These are phyloP conservation scores for Pugionium dolabratum DNA, from an alignment of 345 rosid genomes.

Conservation along the genomic window DNA sequence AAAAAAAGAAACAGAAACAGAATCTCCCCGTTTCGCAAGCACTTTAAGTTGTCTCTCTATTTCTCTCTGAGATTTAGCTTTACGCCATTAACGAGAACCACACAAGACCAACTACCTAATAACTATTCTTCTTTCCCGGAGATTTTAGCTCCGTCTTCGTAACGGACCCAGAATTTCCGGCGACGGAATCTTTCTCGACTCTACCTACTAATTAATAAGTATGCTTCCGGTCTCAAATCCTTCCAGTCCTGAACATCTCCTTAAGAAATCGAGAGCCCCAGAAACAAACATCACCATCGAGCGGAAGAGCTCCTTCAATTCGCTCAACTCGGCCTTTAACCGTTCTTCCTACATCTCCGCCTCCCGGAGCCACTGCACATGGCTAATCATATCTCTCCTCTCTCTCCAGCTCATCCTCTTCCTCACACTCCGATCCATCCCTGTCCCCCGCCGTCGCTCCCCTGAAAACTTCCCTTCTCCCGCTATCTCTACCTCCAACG, in stretches of 20 bases:
- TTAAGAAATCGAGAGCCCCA: conserved; percentile 40
- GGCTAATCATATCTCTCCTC: conserved; percentile 61
- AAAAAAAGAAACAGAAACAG: conserved; percentile 8
- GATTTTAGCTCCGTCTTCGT: conserved; percentile 24
- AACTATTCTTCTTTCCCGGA: not conserved
- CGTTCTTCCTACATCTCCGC: conserved; percentile 45
- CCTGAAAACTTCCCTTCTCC: conserved; percentile 41
- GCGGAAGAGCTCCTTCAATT: conserved; percentile 50
- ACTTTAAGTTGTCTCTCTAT: conserved; percentile 29
- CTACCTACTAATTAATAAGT: not conserved
- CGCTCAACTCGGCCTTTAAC: conserved; percentile 35
- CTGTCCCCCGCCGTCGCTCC: conserved; percentile 41
- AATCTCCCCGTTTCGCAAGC: conserved; percentile 35
- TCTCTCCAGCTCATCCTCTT: conserved; percentile 62
- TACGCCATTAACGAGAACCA: conserved; percentile 30
- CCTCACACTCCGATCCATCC: conserved; percentile 54
- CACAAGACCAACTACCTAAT: conserved; percentile 22
- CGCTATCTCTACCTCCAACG: conserved; percentile 6
- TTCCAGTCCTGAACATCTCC: conserved; percentile 47
- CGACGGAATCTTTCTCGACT: conserved; percentile 23
- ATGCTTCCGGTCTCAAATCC: conserved; percentile 61
- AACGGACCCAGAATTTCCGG: conserved; percentile 34
- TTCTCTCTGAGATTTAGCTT: conserved; percentile 28
- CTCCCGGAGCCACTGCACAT: conserved; percentile 51
- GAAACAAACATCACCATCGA: conserved; percentile 30